A percentile compares a stretch with the other conserved stretches of the same genome.
These are phyloP conservation scores for Vanderwaltozyma yarrowii DNA, from an alignment of 805 yeast species.

Conservation along the genomic window DNA sequence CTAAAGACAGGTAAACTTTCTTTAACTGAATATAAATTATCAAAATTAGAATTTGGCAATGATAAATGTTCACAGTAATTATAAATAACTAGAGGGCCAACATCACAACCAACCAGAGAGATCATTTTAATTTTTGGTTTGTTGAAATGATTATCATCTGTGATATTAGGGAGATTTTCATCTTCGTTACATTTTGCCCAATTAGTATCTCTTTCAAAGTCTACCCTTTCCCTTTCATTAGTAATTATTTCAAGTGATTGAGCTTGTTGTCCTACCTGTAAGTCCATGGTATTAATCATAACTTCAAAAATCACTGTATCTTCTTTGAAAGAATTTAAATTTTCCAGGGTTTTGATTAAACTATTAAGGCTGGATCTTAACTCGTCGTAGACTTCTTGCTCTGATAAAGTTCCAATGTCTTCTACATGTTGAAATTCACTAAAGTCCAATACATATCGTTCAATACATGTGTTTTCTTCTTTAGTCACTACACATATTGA, in stretches of 20 bases:
- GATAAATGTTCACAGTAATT: slow-evolving; percentile 25
- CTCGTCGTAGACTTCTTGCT: slow-evolving; percentile 24
- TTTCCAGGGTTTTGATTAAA: slow-evolving; percentile 18
- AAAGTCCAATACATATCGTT: slow-evolving; percentile 24
- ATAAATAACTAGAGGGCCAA: slow-evolving; percentile 34
- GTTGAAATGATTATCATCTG: slow-evolving; percentile 1
- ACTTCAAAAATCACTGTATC: slow-evolving; percentile 21
- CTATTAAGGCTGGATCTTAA: slow-evolving; percentile 25
- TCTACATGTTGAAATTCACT: slow-evolving; percentile 23
- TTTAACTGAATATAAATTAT: too few relatives aligned
- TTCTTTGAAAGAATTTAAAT: slow-evolving; percentile 16
- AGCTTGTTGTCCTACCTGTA: slow-evolving; percentile 19
- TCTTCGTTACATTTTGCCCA: slow-evolving; percentile 24
- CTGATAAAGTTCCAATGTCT: slow-evolving; percentile 10
- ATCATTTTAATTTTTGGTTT: slow-evolving; percentile 20
- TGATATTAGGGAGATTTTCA: slow-evolving; percentile 3
- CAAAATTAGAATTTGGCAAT: not conserved
- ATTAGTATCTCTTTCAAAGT: slow-evolving; percentile 23
- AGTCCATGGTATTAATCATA: slow-evolving; percentile 19
- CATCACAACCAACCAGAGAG: slow-evolving; percentile 33
- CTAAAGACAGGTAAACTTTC: too few relatives aligned
- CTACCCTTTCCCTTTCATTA: slow-evolving; percentile 8
- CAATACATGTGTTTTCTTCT: slow-evolving; percentile 17
- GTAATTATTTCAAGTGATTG: slow-evolving; percentile 3
- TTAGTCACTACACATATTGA: slow-evolving; percentile 17